Evolutionary conservation across 345 rosid species (phyloP), one percentile per base, ranked within the genome.

Genomic region (Salix koriyanagi): DNA sequence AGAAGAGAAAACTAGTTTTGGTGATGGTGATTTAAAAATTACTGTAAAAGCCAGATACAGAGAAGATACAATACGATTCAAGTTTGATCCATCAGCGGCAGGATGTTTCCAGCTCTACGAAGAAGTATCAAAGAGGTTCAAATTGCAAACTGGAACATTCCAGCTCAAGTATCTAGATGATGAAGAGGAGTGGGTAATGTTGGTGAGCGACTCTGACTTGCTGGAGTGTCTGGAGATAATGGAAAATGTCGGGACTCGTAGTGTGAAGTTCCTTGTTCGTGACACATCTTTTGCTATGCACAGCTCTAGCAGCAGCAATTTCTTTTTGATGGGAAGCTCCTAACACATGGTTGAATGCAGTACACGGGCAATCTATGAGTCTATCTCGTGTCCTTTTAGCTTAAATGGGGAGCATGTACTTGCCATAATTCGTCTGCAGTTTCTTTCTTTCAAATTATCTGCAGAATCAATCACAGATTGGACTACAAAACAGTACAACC

Each of bases 101-200:
- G 92, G 94, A 37, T 92, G 89, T 77, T 83, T 85, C 81, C 91
- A 90, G 66, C 88, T 94, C 48, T 90, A 91, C 36, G 90, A 89
- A 71, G 94, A 94, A 85, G 92, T 92, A 28, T 89, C 86, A 26
- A 89, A 81, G 81, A 88, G 99, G 72, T 90, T 94, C 87, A 91
- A 87, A 73, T 65, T 94, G 72, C 89, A 87, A 70, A 85, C 79
- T 2, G 95, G 92, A 7, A 75, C 88, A 2, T 94, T 94, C 89
- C 93, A 87, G 81, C 91, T 94, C 73, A 91, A 87, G 83, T 93
- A 95, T 74, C 79, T 95, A 41, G 98, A 93, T 11, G 99, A 93
- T 11, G 99, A 95, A 76, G 93, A 91, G 23, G 97, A 95, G 78
- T 95, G 97, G 97, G 96, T 95, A 75, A 74, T 95, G 88, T 73